A percentile compares a stretch with the other conserved stretches of the same genome.
Evolutionary conservation across 2,329 filamentous ascomycete species (phyloP).

Genomic region (Trichoderma lentiforme): DNA sequence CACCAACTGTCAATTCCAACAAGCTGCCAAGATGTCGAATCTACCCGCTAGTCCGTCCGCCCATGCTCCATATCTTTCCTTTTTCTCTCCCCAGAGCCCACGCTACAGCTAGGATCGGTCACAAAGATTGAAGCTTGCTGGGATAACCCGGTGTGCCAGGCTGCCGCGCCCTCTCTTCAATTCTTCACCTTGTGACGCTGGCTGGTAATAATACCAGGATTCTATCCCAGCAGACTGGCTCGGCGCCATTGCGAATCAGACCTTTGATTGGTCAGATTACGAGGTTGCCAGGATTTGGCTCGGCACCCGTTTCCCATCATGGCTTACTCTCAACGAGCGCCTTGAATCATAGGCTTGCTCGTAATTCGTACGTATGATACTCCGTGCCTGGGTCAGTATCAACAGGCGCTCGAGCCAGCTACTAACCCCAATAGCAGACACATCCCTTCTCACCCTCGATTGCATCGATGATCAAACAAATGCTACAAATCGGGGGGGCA

Average conservation of each 20-base stretch:
- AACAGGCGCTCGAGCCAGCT: neutral
- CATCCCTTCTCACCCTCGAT: neutral
- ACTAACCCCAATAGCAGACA: neutral
- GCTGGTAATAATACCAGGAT: neutral
- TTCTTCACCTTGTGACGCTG: neutral
- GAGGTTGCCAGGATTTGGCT: neutral
- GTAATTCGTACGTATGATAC: neutral
- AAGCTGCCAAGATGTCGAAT: neutral
- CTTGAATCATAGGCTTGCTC: neutral
- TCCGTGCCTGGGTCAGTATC: neutral
- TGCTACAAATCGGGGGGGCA: neutral
- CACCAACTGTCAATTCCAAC: neutral
- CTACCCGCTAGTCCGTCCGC: neutral
- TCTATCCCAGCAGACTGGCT: conserved; percentile 2
- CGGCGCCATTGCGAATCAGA: neutral
- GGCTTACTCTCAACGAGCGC: neutral
- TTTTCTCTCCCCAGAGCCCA: neutral
- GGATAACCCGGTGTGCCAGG: neutral
- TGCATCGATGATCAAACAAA: neutral
- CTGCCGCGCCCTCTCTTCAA: neutral
- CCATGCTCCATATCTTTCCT: neutral
- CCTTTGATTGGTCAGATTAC: neutral
- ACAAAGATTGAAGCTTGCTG: neutral
- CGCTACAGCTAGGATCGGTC: neutral
- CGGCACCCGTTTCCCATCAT: neutral